Evolutionary conservation across 176 grass and related monocot species (phyloP).

Genomic region (Musa schizocarpa): DNA sequence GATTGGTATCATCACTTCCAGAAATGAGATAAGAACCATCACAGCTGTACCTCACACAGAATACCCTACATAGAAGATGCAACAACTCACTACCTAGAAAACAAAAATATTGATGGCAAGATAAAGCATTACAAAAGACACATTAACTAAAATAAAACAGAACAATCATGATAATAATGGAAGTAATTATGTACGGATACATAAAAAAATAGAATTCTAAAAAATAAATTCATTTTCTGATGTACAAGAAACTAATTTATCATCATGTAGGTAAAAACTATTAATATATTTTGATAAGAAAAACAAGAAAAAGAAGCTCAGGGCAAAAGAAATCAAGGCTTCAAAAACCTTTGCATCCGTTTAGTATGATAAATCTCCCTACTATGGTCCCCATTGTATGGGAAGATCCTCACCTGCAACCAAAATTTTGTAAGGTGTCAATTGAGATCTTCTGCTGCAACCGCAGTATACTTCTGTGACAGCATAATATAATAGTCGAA

Average conservation of each 20-base stretch:
- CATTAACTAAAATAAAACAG: not conserved
- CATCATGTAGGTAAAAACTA: not conserved
- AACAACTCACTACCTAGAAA: slow-evolving; percentile 17
- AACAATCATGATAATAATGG: not conserved
- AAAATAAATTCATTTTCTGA: not conserved
- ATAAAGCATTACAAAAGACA: not conserved
- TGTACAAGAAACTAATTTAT: not conserved
- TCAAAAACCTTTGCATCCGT: slow-evolving; percentile 89
- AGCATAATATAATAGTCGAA: not conserved
- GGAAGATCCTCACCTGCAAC: slow-evolving; percentile 79
- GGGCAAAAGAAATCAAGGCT: not conserved
- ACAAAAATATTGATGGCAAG: not conserved
- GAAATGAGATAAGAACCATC: slow-evolving; percentile 88
- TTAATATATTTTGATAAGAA: not conserved
- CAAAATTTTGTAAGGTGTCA: slow-evolving; percentile 12
- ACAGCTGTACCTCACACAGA: slow-evolving; percentile 85
- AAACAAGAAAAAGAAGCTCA: not conserved
- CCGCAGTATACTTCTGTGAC: not conserved
- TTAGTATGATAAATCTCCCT: slow-evolving; percentile 99
- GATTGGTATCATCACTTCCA: slow-evolving; percentile 97
- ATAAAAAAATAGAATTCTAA: not conserved
- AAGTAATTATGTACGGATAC: not conserved
- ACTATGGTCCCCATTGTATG: slow-evolving; percentile 78
- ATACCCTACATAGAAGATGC: slow-evolving; percentile 49
- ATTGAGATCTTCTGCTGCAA: too few species aligned